Base-by-base conservation (phyloP, 805 yeast genomes). In the Lipomyces yamanashiensis region DNA sequence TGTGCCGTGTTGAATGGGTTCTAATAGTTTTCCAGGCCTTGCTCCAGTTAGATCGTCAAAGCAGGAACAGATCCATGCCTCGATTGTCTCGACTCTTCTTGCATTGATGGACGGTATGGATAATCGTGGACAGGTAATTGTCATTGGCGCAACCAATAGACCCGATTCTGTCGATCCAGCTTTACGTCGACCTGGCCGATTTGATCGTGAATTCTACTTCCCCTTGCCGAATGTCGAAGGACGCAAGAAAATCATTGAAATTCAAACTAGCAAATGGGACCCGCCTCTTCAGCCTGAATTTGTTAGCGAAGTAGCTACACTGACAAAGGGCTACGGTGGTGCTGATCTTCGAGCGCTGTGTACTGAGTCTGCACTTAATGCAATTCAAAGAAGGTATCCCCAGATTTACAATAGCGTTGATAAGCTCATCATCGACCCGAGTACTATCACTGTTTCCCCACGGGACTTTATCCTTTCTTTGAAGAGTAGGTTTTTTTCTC, bases 31-130 rank as follows among this genome's bases (percentile, higher is more conserved):
- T 21, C 12, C 23, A 62, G 70, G 70, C 12, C 80, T 95, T 69
- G 99, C 99, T 0, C 99, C 99, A 0, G 99, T 95, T 2, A 84
- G 99, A 74, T 90, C 97, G 0, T 90, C 98, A 0, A 93, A 93
- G 68, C 99, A 95, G 76, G 99, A 95, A 75, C 99, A 95, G 76
- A 95, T 95, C 64, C 99, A 95, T 76, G 97, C 99, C 2, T 89
- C 96, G 67, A 95, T 95, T 64, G 99, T 95, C 1, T 92, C 98
- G 5, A 95, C 99, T 0, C 78, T 95, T 71, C 82, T 95, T 67
- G 98, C 99, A 0, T 79, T 95, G 58, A 95, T 95, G 99, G 99
- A 95, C 76, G 99, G 99, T 71, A 95, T 95, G 98, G 98, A 93
- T 74, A 92, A 92, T 70, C 85, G 98, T 74, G 99, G 99, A 7